A percentile compares a stretch with the other conserved stretches of the same genome.
Conservation (phyloP, 495 filamentous ascomycete species). For the Aspergillus bertholletiae region DNA sequence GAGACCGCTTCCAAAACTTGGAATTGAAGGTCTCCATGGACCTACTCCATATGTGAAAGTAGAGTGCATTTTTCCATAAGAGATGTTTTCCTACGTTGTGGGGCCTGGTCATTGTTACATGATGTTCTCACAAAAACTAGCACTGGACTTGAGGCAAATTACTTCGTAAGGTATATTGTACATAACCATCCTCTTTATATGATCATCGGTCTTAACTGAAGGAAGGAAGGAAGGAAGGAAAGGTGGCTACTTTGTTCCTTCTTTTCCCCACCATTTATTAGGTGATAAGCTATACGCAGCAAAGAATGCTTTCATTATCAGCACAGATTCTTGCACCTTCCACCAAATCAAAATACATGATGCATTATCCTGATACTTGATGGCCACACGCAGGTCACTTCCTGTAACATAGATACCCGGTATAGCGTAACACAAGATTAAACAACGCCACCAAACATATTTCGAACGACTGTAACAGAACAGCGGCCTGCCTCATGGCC, state of each 20-base stretch:
- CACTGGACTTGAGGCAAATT: no score
- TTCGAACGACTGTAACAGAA: conserved; percentile 3
- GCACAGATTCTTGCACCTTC: background rate
- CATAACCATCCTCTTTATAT: no score
- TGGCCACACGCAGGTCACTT: background rate
- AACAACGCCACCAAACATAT: conserved; percentile 14
- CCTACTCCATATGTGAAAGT: background rate
- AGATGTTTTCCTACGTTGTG: background rate
- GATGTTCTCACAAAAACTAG: no score
- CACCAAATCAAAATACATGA: background rate
- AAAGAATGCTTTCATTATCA: background rate
- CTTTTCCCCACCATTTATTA: no score
- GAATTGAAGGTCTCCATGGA: background rate
- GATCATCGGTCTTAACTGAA: no score
- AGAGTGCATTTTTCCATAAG: background rate
- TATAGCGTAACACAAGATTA: background rate
- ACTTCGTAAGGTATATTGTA: no score
- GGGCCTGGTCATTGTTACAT: background rate
- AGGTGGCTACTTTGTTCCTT: no score
- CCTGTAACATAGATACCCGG: conserved; percentile 6
- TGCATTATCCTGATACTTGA: background rate
- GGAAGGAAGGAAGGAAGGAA: no score
- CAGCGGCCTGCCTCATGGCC: background rate
- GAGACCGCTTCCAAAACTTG: background rate
- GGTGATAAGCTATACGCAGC: background rate